A percentile compares a stretch with the other conserved stretches of the same genome.
Conservation (phyloP, 768 basidiomycete genomes). For the Sarcomyxa edulis region DNA sequence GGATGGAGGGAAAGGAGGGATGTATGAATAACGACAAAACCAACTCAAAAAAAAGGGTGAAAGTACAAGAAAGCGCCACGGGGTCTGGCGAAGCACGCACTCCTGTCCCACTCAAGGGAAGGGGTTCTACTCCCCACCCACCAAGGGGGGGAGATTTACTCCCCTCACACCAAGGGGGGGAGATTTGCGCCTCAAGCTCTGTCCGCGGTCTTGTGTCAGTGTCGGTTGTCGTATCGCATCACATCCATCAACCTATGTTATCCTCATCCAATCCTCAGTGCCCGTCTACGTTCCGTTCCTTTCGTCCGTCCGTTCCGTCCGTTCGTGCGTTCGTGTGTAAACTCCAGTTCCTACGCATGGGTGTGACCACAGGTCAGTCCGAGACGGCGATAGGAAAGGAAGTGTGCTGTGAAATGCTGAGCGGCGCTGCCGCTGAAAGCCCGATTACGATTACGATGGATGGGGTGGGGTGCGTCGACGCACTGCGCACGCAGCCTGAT, state of each 20-base stretch:
- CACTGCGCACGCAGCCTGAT: conserved; percentile 31
- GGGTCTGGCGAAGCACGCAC: conserved; percentile 49
- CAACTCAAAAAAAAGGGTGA: conserved; percentile 35
- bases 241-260: conserved; percentile 44
- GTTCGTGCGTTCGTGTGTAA: no score
- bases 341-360: no score
- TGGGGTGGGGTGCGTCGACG: conserved; percentile 28
- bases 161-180: conserved; percentile 47
- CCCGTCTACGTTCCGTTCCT: conserved; percentile 14
- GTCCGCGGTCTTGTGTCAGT: conserved; percentile 64
- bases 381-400: conserved; percentile 13
- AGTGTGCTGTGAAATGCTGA: conserved; percentile 24
- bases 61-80: conserved; percentile 53
- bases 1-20: conserved; percentile 51
- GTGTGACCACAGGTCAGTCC: conserved; percentile 37
- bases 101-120: no score
- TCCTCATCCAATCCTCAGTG: conserved; percentile 32
- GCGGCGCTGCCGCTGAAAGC: conserved; percentile 53
- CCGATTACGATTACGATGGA: no score
- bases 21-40: conserved; percentile 32
- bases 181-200: conserved; percentile 52
- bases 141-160: conserved; percentile 43
- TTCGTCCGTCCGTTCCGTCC: no score
- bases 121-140: no score
- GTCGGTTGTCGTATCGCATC: conserved; percentile 64